Evolutionary conservation across 129 eudicot genomes (phyloP).

Genomic region (Apium graveolens): DNA sequence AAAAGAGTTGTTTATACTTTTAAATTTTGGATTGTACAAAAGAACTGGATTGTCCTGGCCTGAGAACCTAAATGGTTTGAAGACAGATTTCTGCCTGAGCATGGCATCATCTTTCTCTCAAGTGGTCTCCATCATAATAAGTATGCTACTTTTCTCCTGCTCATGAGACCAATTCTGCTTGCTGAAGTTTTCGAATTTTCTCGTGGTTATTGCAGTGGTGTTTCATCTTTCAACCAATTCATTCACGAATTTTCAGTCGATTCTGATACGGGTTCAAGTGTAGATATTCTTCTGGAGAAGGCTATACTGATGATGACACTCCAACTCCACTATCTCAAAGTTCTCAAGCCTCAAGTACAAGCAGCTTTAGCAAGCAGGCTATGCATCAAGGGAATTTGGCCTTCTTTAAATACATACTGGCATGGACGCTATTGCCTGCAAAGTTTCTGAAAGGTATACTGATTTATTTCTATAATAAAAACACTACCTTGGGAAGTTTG

Average conservation of each 20-base stretch:
- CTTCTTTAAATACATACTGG: slow-evolving; percentile 33
- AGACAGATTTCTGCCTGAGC: not conserved
- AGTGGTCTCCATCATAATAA: not conserved
- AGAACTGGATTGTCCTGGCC: not conserved
- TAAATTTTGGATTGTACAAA: not conserved
- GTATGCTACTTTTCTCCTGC: not conserved
- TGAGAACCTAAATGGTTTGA: not conserved
- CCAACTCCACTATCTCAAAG: slow-evolving; percentile 60
- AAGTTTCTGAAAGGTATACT: slow-evolving; percentile 54
- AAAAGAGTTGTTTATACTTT: not conserved
- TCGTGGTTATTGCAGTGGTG: slow-evolving; percentile 52
- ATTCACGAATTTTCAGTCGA: slow-evolving; percentile 79
- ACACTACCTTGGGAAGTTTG: slow-evolving; percentile 8
- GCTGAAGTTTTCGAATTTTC: slow-evolving; percentile 3
- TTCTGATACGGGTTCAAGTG: slow-evolving; percentile 56
- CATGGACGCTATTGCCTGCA: slow-evolving; percentile 65
- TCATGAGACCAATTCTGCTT: not conserved
- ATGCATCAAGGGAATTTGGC: slow-evolving; percentile 29
- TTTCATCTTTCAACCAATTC: slow-evolving; percentile 82
- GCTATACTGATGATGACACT: slow-evolving; percentile 41
- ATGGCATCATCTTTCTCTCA: not conserved
- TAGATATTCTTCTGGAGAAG: slow-evolving; percentile 68
- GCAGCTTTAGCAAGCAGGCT: slow-evolving; percentile 46
- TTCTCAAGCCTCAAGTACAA: slow-evolving; percentile 39
- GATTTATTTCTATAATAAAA: slow-evolving; percentile 27